Evolutionary conservation across 2,329 filamentous ascomycete species (phyloP), one percentile per base, ranked within the genome.

Genomic region (Fusarium scirpi): DNA sequence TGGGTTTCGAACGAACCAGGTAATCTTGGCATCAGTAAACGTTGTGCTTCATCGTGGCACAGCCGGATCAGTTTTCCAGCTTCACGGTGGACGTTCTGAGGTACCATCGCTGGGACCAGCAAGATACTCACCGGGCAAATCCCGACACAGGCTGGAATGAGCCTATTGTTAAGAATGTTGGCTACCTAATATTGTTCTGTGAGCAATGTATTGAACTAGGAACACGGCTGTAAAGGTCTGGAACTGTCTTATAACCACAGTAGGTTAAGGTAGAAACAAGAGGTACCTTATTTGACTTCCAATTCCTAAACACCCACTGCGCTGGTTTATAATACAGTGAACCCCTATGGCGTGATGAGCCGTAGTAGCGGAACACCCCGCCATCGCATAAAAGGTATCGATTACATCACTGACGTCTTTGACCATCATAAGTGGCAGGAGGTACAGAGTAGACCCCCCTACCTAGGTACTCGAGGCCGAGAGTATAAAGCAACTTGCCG

Each of bases 321-420:
- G 18, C 18, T 38, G 34, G 34, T 38, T 8, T 40, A 52, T 52
- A 27, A 51, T 61, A 41, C 47, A 57, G 45, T 54, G 30, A 44
- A 18, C 34, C 15, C 49, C 30, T 8, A 64, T 70, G 57, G 61
- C 54, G 60, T 49, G 57, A 68, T 52, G 8, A 46, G 25, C 25
- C n/a, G 12, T 27, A 25, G 44, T 29, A 27, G 18, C 53, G 44
- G 43, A 32, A 57, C 47, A 54, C 67, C 66, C 69, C 66, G 52
- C 69, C 32, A 60, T 57, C 29, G 41, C 45, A 25, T 51, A 63
- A 61, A 12, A 38, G 18, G 18, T 18, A 40, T 38, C 16, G 24
- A 73, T 72, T 73, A 72, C 70, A 73, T 71, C 70, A 73, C 52
- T 60, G 30, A 60, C 53, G 66, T 44, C 49, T 38, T 30, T 20